A percentile compares a stretch with the other conserved stretches of the same genome.
phyloP scores from a whole-genome alignment of 1,284 basidiomycete species.

The Ceratobasidium sp. region DNA sequence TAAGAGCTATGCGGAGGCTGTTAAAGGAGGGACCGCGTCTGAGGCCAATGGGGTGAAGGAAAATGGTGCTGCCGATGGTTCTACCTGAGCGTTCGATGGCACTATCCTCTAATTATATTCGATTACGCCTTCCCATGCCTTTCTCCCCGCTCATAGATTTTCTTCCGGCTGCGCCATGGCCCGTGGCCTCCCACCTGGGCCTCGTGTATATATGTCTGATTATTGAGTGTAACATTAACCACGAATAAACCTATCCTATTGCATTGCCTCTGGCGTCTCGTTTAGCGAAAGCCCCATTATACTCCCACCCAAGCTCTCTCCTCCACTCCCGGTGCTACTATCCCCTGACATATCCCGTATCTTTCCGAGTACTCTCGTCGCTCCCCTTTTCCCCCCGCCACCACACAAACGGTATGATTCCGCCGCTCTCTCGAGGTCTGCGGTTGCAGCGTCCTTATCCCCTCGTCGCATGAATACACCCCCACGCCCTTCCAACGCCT shows the following conservation, averaged over 20 bases:
- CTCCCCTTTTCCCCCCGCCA: conserved; percentile 21
- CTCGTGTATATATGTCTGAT: conserved; percentile 23
- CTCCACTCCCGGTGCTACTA: conserved; percentile 7
- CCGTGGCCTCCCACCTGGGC: background rate
- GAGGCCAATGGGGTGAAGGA: background rate
- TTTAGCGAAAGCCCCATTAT: conserved; percentile 14
- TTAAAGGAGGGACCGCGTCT: background rate
- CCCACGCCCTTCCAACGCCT: conserved; percentile 33
- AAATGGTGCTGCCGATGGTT: conserved; percentile 25
- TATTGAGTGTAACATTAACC: background rate
- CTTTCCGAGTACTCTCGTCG: conserved; percentile 33
- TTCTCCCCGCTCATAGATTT: conserved; percentile 22
- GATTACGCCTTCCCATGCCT: background rate
- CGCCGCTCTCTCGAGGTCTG: conserved; percentile 23
- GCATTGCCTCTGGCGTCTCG: background rate
- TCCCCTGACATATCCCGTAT: conserved; percentile 42
- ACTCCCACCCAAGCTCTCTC: conserved; percentile 22
- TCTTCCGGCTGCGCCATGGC: background rate
- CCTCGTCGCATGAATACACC: conserved; percentile 20
- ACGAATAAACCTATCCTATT: background rate
- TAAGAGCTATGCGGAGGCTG: conserved; percentile 11
- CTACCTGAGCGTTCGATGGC: background rate
- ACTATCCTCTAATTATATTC: background rate
- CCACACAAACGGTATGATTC: conserved; percentile 20
- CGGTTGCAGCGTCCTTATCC: conserved; percentile 21